Percentiles rank a stretch among this genome's conserved stretches.
phyloP scores from a whole-genome alignment of 2,329 filamentous ascomycete genomes.

The Arthroderma uncinatum region DNA sequence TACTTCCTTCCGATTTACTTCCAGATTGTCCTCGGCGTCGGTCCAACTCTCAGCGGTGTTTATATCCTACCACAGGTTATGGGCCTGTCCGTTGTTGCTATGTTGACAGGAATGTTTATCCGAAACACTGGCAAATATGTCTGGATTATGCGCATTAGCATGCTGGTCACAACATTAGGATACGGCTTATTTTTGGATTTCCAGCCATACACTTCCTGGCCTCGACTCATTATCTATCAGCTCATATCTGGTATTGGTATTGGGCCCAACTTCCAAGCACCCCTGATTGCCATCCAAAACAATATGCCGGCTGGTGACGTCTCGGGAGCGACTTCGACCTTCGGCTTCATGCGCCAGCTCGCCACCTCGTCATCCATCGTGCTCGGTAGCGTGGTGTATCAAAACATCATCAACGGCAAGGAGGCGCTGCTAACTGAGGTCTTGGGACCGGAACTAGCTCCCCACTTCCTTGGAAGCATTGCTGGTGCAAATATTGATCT shows the following conservation, averaged over 20 bases:
- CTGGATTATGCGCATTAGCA: conserved; percentile 48
- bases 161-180: conserved; percentile 52
- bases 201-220: conserved; percentile 42
- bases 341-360: conserved; percentile 49
- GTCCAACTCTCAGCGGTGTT: conserved; percentile 60
- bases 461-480: conserved; percentile 12
- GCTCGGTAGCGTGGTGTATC: conserved; percentile 43
- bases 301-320: conserved; percentile 50
- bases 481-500: conserved; percentile 25
- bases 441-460: conserved; percentile 14
- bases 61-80: conserved; percentile 62
- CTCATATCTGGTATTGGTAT: conserved; percentile 50
- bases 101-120: conserved; percentile 53
- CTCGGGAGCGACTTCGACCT: conserved; percentile 52
- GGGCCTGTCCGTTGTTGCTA: conserved; percentile 53
- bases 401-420: conserved; percentile 26
- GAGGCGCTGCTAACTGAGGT: conserved; percentile 7
- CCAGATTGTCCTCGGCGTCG: conserved; percentile 59
- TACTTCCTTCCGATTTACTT: conserved; percentile 84
- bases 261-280: conserved; percentile 53
- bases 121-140: conserved; percentile 61
- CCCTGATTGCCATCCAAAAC: conserved; percentile 53
- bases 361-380: conserved; percentile 49
- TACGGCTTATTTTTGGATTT: conserved; percentile 54
- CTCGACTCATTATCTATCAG: conserved; percentile 44